Conservation (phyloP, 768 basidiomycete species). For the Nevesoporus exiguus region DNA sequence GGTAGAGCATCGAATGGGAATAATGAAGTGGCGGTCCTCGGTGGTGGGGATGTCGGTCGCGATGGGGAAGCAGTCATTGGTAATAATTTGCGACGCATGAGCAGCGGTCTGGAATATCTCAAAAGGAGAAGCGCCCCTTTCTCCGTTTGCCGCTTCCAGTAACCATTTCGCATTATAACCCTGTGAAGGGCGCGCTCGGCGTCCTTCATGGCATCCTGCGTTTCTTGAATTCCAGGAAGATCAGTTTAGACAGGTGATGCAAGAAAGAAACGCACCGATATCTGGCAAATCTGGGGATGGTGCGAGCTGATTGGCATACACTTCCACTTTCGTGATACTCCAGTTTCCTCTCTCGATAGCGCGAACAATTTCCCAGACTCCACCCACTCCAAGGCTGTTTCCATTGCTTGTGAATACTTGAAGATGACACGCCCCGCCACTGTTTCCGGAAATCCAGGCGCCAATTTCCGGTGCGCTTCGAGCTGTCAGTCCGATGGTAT, state of each 20-base stretch:
- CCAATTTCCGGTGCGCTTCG: slow-evolving; percentile 43
- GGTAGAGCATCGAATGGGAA: slow-evolving; percentile 47
- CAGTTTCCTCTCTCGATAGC: slow-evolving; percentile 50
- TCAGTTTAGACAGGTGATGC: slow-evolving; percentile 18
- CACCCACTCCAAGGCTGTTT: slow-evolving; percentile 50
- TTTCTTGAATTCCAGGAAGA: slow-evolving; percentile 12
- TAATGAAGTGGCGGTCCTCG: slow-evolving; percentile 14
- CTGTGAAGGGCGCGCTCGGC: slow-evolving; percentile 33
- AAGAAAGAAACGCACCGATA: slow-evolving; percentile 6
- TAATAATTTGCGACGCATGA: slow-evolving; percentile 33
- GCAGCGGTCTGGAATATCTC: slow-evolving; percentile 44
- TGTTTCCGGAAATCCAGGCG: slow-evolving; percentile 45
- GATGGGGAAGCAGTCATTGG: slow-evolving; percentile 13
- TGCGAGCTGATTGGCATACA: slow-evolving; percentile 42
- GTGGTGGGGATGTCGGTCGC: slow-evolving; percentile 11
- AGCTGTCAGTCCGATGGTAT: slow-evolving; percentile 44
- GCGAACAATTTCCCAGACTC: slow-evolving; percentile 44
- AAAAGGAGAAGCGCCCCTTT: slow-evolving; percentile 50
- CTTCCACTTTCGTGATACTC: slow-evolving; percentile 45
- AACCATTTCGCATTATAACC: slow-evolving; percentile 46
- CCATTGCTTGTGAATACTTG: slow-evolving; percentile 51
- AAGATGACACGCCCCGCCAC: slow-evolving; percentile 37
- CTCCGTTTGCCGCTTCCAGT: slow-evolving; percentile 42
- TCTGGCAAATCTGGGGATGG: slow-evolving; percentile 6
- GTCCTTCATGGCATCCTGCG: slow-evolving; percentile 33